Evolutionary conservation across 2,329 filamentous ascomycete genomes (phyloP).

Genomic region (Cladosporium sp.): DNA sequence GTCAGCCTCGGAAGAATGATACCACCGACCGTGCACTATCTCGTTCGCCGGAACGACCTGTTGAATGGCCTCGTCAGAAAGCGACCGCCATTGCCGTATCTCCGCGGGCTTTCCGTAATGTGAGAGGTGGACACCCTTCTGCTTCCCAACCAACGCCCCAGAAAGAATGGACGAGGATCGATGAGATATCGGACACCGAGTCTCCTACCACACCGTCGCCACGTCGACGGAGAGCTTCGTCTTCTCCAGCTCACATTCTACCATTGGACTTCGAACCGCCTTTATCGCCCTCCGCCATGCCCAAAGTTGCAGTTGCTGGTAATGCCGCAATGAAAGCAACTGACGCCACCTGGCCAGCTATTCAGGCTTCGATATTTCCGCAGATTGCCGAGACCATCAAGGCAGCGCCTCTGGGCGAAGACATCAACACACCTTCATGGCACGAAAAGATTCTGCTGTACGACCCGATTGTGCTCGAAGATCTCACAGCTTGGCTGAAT

Average conservation of each 20-base stretch:
- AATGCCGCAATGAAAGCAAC: slow-evolving; percentile 19
- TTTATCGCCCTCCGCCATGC: slow-evolving; percentile 12
- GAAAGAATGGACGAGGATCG: slow-evolving; percentile 24
- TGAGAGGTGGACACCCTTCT: not conserved
- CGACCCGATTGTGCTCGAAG: slow-evolving; percentile 84
- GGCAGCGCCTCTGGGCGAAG: slow-evolving; percentile 37
- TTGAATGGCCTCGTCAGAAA: not conserved
- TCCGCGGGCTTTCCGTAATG: not conserved
- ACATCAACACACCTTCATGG: slow-evolving; percentile 59
- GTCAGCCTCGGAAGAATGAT: not conserved
- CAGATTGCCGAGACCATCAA: slow-evolving; percentile 49
- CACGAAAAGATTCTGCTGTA: slow-evolving; percentile 92
- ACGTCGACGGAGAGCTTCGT: slow-evolving; percentile 24
- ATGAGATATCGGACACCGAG: slow-evolving; percentile 33
- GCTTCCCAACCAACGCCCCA: slow-evolving; percentile 18
- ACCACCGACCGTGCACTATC: not conserved
- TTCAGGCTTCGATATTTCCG: slow-evolving; percentile 39
- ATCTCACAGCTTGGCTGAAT: slow-evolving; percentile 79
- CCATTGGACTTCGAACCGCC: slow-evolving; percentile 20
- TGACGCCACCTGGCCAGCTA: slow-evolving; percentile 27
- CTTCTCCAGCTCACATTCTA: slow-evolving; percentile 19
- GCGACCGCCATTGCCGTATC: not conserved
- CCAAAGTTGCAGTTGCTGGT: slow-evolving; percentile 3
- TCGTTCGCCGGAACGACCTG: not conserved
- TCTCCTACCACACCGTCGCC: slow-evolving; percentile 28